A percentile compares a stretch with the other conserved stretches of the same genome.
Evolutionary conservation across 2,329 filamentous ascomycete genomes (phyloP).

Genomic region (Neopestalotiopsis sp.): DNA sequence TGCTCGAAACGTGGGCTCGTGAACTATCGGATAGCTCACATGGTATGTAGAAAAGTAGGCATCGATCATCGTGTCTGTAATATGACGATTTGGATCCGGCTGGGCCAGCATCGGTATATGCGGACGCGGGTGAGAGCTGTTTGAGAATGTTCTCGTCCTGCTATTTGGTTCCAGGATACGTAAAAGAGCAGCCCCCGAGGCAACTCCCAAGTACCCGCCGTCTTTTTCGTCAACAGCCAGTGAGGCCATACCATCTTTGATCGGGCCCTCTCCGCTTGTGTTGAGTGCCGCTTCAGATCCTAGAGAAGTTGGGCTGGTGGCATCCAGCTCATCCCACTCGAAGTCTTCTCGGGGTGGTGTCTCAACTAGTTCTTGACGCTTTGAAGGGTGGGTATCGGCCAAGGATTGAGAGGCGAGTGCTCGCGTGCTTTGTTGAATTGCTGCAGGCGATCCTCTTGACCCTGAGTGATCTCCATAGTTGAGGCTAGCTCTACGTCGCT

Average conservation of each 20-base stretch:
- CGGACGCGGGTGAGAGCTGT: constrained; percentile 8
- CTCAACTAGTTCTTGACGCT: constrained; percentile 31
- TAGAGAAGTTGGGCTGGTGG: constrained; percentile 31
- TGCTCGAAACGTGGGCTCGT: constrained; percentile 33
- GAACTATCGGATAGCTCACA: constrained; percentile 49
- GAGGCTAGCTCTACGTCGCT: background rate
- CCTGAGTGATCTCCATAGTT: background rate
- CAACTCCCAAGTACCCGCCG: constrained; percentile 51
- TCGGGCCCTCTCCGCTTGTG: constrained; percentile 32
- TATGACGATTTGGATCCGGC: constrained; percentile 18
- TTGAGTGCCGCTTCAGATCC: constrained; percentile 27
- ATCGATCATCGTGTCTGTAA: constrained; percentile 33
- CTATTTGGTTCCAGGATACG: constrained; percentile 41
- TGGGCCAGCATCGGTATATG: constrained; percentile 4
- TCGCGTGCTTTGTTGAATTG: background rate
- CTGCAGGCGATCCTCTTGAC: background rate
- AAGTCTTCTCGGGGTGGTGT: constrained; percentile 42
- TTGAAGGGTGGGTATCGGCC: background rate
- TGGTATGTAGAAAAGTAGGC: constrained; percentile 51
- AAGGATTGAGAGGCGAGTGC: background rate
- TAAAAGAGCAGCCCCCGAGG: constrained; percentile 50
- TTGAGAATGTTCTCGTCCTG: constrained; percentile 18
- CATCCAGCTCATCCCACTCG: constrained; percentile 43
- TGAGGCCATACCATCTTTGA: constrained; percentile 46
- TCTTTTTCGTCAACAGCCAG: constrained; percentile 42